phyloP scores from a whole-genome alignment of 1,139 yeast genomes.

The Lodderomyces margitis region DNA sequence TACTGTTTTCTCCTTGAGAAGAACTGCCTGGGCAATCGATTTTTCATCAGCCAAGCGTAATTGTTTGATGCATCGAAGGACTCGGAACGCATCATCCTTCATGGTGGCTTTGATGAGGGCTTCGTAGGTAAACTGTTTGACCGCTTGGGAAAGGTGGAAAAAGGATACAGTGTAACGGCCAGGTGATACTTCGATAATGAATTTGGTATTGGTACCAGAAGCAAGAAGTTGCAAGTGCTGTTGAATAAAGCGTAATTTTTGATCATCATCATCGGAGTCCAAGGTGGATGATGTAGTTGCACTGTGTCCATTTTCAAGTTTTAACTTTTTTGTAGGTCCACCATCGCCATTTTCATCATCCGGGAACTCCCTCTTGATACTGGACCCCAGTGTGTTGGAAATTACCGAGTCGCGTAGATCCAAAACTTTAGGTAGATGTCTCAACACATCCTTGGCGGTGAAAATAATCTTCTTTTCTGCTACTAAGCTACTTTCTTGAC shows the following conservation, averaged over 20 bases:
- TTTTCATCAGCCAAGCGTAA: conserved; percentile 81
- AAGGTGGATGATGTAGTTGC: neutral
- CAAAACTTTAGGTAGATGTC: conserved; percentile 40
- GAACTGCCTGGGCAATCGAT: conserved; percentile 69
- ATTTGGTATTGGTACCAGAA: conserved; percentile 41
- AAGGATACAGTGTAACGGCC: conserved; percentile 44
- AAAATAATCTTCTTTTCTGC: conserved; percentile 45
- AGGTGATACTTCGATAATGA: conserved; percentile 42
- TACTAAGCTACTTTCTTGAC: conserved; percentile 35
- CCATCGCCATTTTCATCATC: conserved; percentile 19
- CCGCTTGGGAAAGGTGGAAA: conserved; percentile 37
- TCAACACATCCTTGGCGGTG: conserved; percentile 53
- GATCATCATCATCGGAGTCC: conserved; percentile 2
- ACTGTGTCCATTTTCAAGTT: conserved; percentile 35
- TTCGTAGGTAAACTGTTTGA: conserved; percentile 61
- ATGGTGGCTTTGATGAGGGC: conserved; percentile 55
- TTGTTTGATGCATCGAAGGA: conserved; percentile 65
- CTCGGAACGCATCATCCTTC: conserved; percentile 57
- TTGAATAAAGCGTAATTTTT: conserved; percentile 23
- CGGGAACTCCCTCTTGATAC: conserved; percentile 23
- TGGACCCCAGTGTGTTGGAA: conserved; percentile 33
- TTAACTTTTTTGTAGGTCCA: conserved; percentile 41
- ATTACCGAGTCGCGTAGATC: conserved; percentile 52
- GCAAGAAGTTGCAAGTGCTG: conserved; percentile 56
- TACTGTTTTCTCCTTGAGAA: conserved; percentile 75